Evolutionary conservation across 2,329 filamentous ascomycete genomes (phyloP).

Genomic region (Fusarium oligoseptatum): DNA sequence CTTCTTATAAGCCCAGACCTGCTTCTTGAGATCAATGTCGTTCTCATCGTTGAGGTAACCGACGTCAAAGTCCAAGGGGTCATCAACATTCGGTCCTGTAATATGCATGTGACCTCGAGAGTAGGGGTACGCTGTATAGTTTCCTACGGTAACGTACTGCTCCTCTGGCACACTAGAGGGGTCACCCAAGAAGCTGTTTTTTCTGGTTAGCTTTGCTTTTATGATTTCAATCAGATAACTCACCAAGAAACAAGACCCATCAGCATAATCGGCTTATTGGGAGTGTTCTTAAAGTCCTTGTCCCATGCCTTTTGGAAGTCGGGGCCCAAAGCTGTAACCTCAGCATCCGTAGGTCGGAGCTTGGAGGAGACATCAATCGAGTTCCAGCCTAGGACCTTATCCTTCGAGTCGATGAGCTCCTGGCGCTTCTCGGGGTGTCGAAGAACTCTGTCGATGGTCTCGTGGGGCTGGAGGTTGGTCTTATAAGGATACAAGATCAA

Average conservation of each 20-base stretch:
- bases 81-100: slow-evolving; percentile 56
- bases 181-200: slow-evolving; percentile 56
- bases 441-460: slow-evolving; percentile 64
- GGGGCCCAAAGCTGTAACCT: slow-evolving; percentile 65
- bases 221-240: not conserved
- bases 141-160: slow-evolving; percentile 67
- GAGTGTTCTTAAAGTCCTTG: slow-evolving; percentile 59
- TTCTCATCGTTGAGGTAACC: slow-evolving; percentile 68
- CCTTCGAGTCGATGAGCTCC: slow-evolving; percentile 61
- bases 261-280: slow-evolving; percentile 63
- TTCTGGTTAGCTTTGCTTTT: not conserved
- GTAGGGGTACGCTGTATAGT: slow-evolving; percentile 61
- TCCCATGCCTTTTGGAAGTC: slow-evolving; percentile 68
- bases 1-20: slow-evolving; percentile 75
- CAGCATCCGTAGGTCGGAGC: slow-evolving; percentile 65
- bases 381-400: slow-evolving; percentile 70
- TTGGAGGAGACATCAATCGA: slow-evolving; percentile 67
- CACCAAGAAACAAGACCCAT: slow-evolving; percentile 51
- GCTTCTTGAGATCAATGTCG: slow-evolving; percentile 71
- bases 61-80: slow-evolving; percentile 67
- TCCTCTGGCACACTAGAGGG: slow-evolving; percentile 51
- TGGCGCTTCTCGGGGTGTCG: slow-evolving; percentile 61
- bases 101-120: slow-evolving; percentile 74
- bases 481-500: slow-evolving; percentile 66
- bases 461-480: slow-evolving; percentile 45